A percentile compares a stretch with the other conserved stretches of the same genome.
phyloP scores from a whole-genome alignment of 2,329 filamentous ascomycete species.

The Alternaria incomplexa region DNA sequence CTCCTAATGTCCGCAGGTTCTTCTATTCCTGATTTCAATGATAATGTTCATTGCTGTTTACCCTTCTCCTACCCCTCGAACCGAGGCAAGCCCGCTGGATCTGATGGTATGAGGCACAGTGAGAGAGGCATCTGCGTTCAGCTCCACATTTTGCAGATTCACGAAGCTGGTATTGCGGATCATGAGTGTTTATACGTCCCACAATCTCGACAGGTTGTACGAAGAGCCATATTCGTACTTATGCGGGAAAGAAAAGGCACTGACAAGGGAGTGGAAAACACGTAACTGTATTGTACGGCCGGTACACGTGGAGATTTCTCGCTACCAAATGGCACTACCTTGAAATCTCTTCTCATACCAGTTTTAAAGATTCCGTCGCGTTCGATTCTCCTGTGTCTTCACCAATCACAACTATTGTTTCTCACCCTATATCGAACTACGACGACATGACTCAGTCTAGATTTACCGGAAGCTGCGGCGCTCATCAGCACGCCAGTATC shows the following conservation, averaged over 20 bases:
- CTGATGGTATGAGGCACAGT: neutral
- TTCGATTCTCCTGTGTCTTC: neutral
- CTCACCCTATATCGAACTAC: neutral
- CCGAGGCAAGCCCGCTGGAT: neutral
- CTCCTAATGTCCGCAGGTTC: neutral
- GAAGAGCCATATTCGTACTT: neutral
- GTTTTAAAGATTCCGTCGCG: neutral
- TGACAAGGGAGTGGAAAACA: neutral
- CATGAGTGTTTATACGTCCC: neutral
- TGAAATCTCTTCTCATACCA: neutral
- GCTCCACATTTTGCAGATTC: neutral
- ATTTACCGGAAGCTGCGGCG: neutral
- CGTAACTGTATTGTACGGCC: neutral
- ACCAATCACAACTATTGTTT: fast-evolving
- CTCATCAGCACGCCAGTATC: neutral
- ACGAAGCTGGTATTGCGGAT: neutral
- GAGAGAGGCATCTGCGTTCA: neutral
- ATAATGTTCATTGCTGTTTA: neutral
- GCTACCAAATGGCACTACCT: neutral
- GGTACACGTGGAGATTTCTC: neutral
- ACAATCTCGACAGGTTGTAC: neutral
- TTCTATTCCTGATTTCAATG: neutral
- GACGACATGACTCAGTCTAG: neutral
- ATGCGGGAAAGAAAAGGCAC: fast-evolving
- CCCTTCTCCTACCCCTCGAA: neutral